phyloP scores from a whole-genome alignment of 2,329 filamentous ascomycete genomes.

The Pseudogymnoascus sp. region DNA sequence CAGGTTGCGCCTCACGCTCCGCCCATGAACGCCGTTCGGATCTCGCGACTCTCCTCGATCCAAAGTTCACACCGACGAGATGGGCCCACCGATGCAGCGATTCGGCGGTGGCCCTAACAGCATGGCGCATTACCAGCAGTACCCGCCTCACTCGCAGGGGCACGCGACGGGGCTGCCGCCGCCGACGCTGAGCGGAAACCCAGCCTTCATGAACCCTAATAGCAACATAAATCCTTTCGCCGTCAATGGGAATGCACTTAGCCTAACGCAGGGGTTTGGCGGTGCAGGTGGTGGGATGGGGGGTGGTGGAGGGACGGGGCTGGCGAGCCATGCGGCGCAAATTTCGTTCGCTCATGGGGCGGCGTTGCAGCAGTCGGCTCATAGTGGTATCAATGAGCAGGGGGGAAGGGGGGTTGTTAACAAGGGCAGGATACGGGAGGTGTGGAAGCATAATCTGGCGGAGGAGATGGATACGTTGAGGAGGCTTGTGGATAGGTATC shows the following conservation, averaged over 20 bases:
- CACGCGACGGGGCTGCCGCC: conserved; percentile 41
- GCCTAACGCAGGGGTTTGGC: conserved; percentile 48
- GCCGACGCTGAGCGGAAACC: conserved; percentile 56
- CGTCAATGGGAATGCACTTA: conserved; percentile 42
- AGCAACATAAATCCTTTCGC: conserved; percentile 61
- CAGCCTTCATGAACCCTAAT: conserved; percentile 63
- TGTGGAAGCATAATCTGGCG: conserved; percentile 86
- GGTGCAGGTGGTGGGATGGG: conserved; percentile 50
- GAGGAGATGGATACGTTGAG: conserved; percentile 84
- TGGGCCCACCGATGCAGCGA: conserved; percentile 30
- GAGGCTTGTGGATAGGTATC: conserved; percentile 79
- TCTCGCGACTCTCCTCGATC: conserved; percentile 25
- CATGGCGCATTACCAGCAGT: conserved; percentile 36
- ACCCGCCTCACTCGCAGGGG: conserved; percentile 37
- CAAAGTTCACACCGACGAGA: conserved; percentile 25
- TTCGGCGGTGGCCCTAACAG: conserved; percentile 28
- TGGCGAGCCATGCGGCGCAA: conserved; percentile 79
- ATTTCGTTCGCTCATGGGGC: conserved; percentile 78
- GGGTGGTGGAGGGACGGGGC: conserved; percentile 52
- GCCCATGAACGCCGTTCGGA: conserved; percentile 28
- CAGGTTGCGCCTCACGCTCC: conserved; percentile 19
- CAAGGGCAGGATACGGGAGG: conserved; percentile 83
- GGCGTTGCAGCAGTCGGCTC: conserved; percentile 52
- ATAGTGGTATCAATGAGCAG: conserved; percentile 46
- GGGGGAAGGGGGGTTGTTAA: conserved; percentile 48